Percentiles rank a stretch among this genome's conserved stretches.
Evolutionary conservation across 2,329 filamentous ascomycete species (phyloP).

Genomic region (Pseudopyricularia javanii): DNA sequence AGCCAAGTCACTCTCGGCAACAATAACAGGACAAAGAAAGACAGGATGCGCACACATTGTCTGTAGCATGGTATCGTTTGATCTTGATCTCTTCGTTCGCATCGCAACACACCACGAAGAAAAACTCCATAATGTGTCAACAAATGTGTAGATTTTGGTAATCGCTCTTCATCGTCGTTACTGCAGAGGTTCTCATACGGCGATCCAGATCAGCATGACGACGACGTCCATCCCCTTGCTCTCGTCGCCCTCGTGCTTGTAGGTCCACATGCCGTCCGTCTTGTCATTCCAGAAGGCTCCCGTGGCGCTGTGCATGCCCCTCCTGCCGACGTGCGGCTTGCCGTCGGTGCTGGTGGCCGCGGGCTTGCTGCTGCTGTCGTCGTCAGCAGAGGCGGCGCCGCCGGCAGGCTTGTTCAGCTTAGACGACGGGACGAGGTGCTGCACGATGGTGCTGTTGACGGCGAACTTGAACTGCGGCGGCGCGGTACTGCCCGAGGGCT

Average conservation of each 20-base stretch:
- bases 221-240: constrained; percentile 57
- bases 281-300: constrained; percentile 87
- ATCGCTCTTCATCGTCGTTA: neutral
- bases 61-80: no score
- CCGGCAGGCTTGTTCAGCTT: constrained; percentile 49
- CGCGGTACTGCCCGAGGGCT: constrained; percentile 34
- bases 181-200: constrained; percentile 29
- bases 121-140: no score
- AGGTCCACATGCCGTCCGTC: constrained; percentile 81
- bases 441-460: constrained; percentile 96
- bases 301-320: constrained; percentile 81
- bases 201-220: constrained; percentile 69
- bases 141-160: neutral
- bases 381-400: constrained; percentile 31
- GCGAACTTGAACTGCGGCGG: constrained; percentile 78
- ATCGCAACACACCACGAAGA: no score
- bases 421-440: constrained; percentile 67
- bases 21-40: no score
- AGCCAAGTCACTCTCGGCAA: no score
- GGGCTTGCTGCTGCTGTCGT: constrained; percentile 22
- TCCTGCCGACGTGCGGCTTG: constrained; percentile 64
- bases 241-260: constrained; percentile 66
- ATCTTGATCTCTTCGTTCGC: no score
- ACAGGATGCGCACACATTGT: no score
- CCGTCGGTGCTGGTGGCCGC: constrained; percentile 44